These are phyloP conservation scores for Ilex aquifolium DNA, from an alignment of 257 asterid species.

Conservation along the genomic window DNA sequence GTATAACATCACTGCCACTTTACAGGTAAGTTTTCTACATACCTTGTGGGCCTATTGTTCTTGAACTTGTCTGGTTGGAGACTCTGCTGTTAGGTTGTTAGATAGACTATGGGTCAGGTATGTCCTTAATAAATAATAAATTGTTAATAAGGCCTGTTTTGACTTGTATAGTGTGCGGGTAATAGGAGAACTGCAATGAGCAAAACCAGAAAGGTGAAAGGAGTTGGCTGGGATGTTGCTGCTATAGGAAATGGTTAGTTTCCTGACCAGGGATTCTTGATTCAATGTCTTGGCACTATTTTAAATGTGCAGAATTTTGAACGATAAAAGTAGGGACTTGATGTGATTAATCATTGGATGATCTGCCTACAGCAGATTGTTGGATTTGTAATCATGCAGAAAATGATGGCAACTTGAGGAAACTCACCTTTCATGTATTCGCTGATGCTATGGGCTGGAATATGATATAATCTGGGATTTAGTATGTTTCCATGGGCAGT, in stretches of 20 bases:
- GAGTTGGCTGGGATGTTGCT: conserved; percentile 96
- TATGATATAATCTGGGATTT: too few relatives aligned
- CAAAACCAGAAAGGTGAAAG: conserved; percentile 65
- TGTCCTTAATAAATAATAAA: background rate
- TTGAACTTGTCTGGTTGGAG: too few relatives aligned
- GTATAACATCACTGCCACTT: conserved; percentile 73
- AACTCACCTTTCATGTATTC: too few relatives aligned
- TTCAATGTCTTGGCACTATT: too few relatives aligned
- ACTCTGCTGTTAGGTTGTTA: background rate
- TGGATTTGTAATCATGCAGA: too few relatives aligned
- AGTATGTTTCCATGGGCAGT: too few relatives aligned
- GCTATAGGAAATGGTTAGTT: conserved; percentile 93
- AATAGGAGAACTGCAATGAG: conserved; percentile 99
- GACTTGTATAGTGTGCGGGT: conserved; percentile 73
- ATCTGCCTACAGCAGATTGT: too few relatives aligned
- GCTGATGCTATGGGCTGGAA: too few relatives aligned
- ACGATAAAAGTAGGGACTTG: too few relatives aligned
- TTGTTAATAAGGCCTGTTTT: background rate
- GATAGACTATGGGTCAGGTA: background rate
- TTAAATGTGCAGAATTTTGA: too few relatives aligned
- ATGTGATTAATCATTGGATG: too few relatives aligned
- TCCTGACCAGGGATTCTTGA: background rate
- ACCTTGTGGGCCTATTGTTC: background rate
- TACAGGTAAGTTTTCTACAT: conserved; percentile 47
- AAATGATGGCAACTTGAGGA: too few relatives aligned